phyloP scores from a whole-genome alignment of 306 rosid genomes.

The Herpetospermum pedunculosum region DNA sequence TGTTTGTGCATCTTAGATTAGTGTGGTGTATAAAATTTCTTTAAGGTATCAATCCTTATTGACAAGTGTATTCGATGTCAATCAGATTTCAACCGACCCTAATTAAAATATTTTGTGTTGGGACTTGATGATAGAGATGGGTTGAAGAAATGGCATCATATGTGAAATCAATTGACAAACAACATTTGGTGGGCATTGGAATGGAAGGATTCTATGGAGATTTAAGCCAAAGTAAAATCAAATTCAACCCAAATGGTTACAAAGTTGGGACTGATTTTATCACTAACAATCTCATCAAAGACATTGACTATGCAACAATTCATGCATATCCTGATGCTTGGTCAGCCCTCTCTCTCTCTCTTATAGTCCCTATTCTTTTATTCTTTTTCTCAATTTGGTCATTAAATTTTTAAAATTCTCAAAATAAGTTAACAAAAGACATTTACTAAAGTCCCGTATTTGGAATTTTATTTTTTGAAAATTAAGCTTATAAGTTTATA shows the following conservation, averaged over 20 bases:
- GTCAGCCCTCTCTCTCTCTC: conserved; percentile 3
- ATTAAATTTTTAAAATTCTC: no score
- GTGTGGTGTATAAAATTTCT: no score
- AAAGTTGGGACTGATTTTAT: conserved; percentile 47
- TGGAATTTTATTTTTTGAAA: no score
- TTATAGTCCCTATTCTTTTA: no score
- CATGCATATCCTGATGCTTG: conserved; percentile 51
- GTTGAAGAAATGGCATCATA: conserved; percentile 43
- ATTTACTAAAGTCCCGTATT: no score
- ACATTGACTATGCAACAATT: conserved; percentile 43
- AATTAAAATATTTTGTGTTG: background rate
- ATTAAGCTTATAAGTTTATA: no score
- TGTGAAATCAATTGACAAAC: conserved; percentile 36
- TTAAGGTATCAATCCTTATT: no score
- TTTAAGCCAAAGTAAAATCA: conserved; percentile 29
- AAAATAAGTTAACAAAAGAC: no score
- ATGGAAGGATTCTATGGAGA: conserved; percentile 67
- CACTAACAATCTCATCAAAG: conserved; percentile 22
- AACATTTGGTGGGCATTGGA: conserved; percentile 46
- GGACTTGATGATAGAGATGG: conserved; percentile 30
- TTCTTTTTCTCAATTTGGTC: no score
- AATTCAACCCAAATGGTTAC: conserved; percentile 33
- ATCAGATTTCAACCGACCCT: no score
- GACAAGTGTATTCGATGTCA: no score
- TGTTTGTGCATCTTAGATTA: no score